Conservation (phyloP, 2,329 filamentous ascomycete species). For the Pseudogymnoascus sp. region DNA sequence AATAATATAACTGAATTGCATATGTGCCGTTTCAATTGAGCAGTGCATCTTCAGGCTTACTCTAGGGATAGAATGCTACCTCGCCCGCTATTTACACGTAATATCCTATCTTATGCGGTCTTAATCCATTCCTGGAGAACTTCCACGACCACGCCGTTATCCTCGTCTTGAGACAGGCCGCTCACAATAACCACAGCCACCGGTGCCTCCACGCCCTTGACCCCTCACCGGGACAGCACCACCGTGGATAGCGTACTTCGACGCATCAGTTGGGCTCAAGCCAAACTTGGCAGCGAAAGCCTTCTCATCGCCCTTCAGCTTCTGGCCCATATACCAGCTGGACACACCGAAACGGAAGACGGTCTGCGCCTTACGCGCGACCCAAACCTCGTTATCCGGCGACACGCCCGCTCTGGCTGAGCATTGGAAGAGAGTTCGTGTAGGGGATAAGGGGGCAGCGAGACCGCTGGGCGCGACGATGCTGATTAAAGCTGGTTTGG, state of each 20-base stretch:
- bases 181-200: conserved; percentile 68
- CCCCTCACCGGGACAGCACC: conserved; percentile 64
- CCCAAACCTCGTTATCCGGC: conserved; percentile 66
- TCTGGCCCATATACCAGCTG: conserved; percentile 64
- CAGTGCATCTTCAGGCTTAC: background rate
- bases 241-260: conserved; percentile 67
- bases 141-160: conserved; percentile 68
- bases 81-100: background rate
- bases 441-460: conserved; percentile 31
- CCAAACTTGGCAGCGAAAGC: conserved; percentile 58
- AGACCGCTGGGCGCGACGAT: conserved; percentile 40
- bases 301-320: conserved; percentile 54
- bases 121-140: conserved; percentile 43
- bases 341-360: conserved; percentile 62
- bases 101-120: background rate
- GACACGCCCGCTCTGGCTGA: conserved; percentile 57
- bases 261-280: conserved; percentile 45
- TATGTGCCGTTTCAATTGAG: background rate
- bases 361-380: conserved; percentile 60
- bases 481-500: conserved; percentile 50
- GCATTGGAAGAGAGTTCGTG: conserved; percentile 57
- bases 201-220: conserved; percentile 64
- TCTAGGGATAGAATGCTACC: background rate
- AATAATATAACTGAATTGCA: conserved; percentile 2
- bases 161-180: conserved; percentile 67